Evolutionary conservation across 1,139 yeast species (phyloP).

Genomic region (Taphrina pruni): DNA sequence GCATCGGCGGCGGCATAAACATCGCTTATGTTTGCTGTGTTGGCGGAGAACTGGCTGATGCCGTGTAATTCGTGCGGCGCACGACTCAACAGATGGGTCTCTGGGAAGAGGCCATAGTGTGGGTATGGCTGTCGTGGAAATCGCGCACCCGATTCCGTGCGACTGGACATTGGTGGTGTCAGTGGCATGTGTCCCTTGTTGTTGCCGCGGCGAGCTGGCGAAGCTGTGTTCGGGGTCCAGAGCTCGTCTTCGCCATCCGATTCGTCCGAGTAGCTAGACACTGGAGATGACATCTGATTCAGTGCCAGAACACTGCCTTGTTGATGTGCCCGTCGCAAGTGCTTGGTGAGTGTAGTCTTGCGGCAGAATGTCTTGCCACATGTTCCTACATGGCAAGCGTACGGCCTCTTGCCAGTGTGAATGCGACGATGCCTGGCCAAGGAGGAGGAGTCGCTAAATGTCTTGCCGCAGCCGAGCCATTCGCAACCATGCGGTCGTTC

Average conservation of each 20-base stretch:
- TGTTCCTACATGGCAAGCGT: slow-evolving; percentile 70
- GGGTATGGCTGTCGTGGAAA: slow-evolving; percentile 13
- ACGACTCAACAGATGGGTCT: slow-evolving; percentile 3
- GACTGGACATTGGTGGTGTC: slow-evolving; percentile 39
- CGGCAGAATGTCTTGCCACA: slow-evolving; percentile 60
- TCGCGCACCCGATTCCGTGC: slow-evolving; percentile 5
- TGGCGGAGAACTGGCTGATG: not conserved
- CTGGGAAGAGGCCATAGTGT: slow-evolving; percentile 20
- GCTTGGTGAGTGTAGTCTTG: slow-evolving; percentile 43
- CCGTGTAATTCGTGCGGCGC: slow-evolving; percentile 1
- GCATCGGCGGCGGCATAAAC: not conserved
- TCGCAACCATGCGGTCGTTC: slow-evolving; percentile 85
- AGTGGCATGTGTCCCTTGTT: slow-evolving; percentile 23
- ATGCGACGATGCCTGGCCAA: slow-evolving; percentile 49
- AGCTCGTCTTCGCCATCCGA: slow-evolving; percentile 22
- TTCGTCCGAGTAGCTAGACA: slow-evolving; percentile 1
- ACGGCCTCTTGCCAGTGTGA: slow-evolving; percentile 65
- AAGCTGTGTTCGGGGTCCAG: slow-evolving; percentile 2
- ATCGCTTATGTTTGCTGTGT: not conserved
- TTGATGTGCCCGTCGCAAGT: slow-evolving; percentile 42
- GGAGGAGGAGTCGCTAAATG: slow-evolving; percentile 45
- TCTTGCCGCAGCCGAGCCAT: slow-evolving; percentile 55
- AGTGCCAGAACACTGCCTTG: slow-evolving; percentile 14
- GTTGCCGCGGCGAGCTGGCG: slow-evolving; percentile 3
- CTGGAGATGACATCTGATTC: slow-evolving; percentile 20